These are phyloP conservation scores for Haplosporangium gracile DNA, from an alignment of 192 early-diverging fungal species.

Conservation along the genomic window DNA sequence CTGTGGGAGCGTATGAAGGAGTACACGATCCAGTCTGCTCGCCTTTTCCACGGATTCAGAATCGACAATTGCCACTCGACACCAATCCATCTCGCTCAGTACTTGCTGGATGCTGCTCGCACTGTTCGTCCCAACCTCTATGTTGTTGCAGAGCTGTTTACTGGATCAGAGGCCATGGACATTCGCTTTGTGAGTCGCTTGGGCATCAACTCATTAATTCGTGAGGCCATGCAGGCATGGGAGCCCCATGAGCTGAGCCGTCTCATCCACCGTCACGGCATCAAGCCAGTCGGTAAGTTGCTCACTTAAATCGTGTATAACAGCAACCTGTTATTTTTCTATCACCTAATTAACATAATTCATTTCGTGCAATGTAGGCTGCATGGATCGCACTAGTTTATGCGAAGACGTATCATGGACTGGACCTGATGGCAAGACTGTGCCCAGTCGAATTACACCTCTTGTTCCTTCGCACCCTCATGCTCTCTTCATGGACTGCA, in stretches of 20 bases:
- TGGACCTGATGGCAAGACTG: slow-evolving; percentile 56
- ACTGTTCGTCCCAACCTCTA: slow-evolving; percentile 90
- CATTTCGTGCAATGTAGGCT: slow-evolving; percentile 60
- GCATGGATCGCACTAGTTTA: slow-evolving; percentile 80
- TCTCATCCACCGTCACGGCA: slow-evolving; percentile 91
- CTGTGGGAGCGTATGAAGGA: slow-evolving; percentile 93
- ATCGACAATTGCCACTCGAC: slow-evolving; percentile 99
- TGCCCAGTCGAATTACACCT: slow-evolving; percentile 72
- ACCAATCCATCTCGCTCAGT: slow-evolving; percentile 93
- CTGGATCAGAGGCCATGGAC: slow-evolving; percentile 96
- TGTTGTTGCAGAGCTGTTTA: slow-evolving; percentile 98
- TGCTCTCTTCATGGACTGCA: slow-evolving; percentile 99
- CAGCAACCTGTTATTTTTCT: not conserved
- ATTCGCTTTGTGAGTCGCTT: slow-evolving; percentile 91
- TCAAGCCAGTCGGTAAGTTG: slow-evolving; percentile 84
- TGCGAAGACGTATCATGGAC: slow-evolving; percentile 59
- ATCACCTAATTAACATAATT: slow-evolving; percentile 3
- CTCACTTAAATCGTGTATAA: not conserved
- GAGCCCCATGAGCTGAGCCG: slow-evolving; percentile 91
- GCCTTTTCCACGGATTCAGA: slow-evolving; percentile 94
- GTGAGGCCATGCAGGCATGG: slow-evolving; percentile 99
- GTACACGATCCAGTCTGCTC: slow-evolving; percentile 92
- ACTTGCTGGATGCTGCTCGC: slow-evolving; percentile 92
- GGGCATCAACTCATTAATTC: slow-evolving; percentile 96
- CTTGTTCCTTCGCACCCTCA: slow-evolving; percentile 87